Evolutionary conservation across 2,329 filamentous ascomycete species (phyloP).

Genomic region (Ophiostoma sp.): DNA sequence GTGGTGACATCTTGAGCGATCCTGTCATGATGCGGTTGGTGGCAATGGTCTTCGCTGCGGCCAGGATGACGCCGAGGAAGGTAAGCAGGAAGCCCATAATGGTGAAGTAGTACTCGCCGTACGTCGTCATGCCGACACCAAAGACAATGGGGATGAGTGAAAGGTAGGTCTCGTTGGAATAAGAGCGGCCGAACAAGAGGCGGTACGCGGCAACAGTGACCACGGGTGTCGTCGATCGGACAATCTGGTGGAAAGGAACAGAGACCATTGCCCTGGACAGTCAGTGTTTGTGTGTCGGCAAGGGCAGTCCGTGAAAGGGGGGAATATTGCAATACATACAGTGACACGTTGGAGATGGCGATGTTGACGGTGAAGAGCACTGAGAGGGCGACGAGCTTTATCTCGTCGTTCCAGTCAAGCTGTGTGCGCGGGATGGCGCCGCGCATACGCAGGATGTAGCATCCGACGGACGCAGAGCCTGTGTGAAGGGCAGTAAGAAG

Average conservation of each 20-base stretch:
- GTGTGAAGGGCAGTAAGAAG: conserved; percentile 28
- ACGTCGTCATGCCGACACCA: conserved; percentile 54
- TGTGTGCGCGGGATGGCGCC: conserved; percentile 23
- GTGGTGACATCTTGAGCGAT: conserved; percentile 49
- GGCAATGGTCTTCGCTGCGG: conserved; percentile 54
- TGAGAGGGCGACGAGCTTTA: conserved; percentile 24
- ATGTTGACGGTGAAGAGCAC: conserved; percentile 29
- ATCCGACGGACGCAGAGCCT: conserved; percentile 27
- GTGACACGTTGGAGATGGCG: conserved; percentile 27
- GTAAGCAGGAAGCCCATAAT: conserved; percentile 52
- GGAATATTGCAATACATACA: conserved; percentile 19
- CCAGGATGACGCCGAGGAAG: conserved; percentile 48
- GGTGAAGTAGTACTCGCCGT: conserved; percentile 57
- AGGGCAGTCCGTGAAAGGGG: too few relatives aligned
- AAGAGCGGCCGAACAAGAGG: conserved; percentile 49
- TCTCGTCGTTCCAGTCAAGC: conserved; percentile 23
- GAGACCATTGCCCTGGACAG: conserved; percentile 34
- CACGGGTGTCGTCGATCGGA: conserved; percentile 55
- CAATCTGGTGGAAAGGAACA: conserved; percentile 59
- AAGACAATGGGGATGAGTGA: conserved; percentile 55
- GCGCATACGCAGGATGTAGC: conserved; percentile 24
- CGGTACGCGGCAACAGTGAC: conserved; percentile 58
- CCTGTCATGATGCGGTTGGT: conserved; percentile 62
- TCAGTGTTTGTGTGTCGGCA: too few relatives aligned
- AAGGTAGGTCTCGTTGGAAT: conserved; percentile 52